A percentile compares a stretch with the other conserved stretches of the same genome.
These are phyloP conservation scores for Cadophora malorum DNA, from an alignment of 2,329 filamentous ascomycete genomes.

Conservation along the genomic window DNA sequence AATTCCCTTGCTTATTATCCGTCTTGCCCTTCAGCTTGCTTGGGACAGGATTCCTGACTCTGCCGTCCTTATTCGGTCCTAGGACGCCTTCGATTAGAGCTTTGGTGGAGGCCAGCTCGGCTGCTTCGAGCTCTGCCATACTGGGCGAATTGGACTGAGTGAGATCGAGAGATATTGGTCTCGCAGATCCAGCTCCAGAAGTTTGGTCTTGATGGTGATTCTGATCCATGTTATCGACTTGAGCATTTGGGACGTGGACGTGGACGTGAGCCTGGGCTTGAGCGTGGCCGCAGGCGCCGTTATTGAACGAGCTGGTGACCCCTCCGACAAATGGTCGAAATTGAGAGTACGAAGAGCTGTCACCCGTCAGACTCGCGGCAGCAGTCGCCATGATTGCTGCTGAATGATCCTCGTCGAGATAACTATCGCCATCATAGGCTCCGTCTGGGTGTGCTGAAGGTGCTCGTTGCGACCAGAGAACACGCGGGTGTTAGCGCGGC, in stretches of 20 bases:
- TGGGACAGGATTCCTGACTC: constrained; percentile 63
- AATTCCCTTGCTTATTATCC: constrained; percentile 63
- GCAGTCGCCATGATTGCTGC: constrained; percentile 41
- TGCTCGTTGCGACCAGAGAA: constrained; percentile 18
- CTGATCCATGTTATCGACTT: constrained; percentile 18
- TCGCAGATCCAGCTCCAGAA: constrained; percentile 33
- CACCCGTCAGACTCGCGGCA: constrained; percentile 36
- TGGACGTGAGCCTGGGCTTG: background rate
- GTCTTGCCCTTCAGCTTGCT: constrained; percentile 67
- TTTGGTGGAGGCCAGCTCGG: constrained; percentile 51
- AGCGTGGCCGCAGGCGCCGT: constrained; percentile 13
- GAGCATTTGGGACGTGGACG: background rate
- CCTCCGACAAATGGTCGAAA: constrained; percentile 38
- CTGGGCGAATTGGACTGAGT: constrained; percentile 38
- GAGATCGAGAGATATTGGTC: constrained; percentile 32
- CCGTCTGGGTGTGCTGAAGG: background rate
- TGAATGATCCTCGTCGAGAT: constrained; percentile 27
- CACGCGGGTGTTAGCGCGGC: background rate
- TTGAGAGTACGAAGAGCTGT: constrained; percentile 35
- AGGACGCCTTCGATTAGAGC: constrained; percentile 41
- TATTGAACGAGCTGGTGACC: constrained; percentile 14
- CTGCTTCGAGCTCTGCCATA: constrained; percentile 61
- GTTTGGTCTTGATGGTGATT: constrained; percentile 30
- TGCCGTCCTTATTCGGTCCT: constrained; percentile 53
- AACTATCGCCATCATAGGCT: constrained; percentile 39